Evolutionary conservation across 2,329 filamentous ascomycete genomes (phyloP).

Genomic region (Aspergillus clavatus): DNA sequence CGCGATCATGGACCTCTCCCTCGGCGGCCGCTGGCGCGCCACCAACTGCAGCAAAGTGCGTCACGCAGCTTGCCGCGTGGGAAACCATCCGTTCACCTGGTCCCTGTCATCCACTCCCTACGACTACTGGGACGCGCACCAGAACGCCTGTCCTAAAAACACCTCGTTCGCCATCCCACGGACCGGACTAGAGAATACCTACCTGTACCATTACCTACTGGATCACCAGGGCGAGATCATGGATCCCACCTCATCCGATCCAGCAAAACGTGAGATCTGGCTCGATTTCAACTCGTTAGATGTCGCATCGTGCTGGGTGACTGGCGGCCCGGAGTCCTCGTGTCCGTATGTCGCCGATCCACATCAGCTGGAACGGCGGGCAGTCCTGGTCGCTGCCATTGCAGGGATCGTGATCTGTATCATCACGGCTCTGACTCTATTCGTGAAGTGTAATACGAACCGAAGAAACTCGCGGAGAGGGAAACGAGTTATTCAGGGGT

Average conservation of each 20-base stretch:
- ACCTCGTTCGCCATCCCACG: slow-evolving; percentile 55
- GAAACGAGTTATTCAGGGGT: slow-evolving; percentile 50
- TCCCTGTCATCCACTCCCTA: slow-evolving; percentile 42
- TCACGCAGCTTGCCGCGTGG: slow-evolving; percentile 54
- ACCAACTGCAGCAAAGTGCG: slow-evolving; percentile 51
- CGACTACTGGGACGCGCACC: slow-evolving; percentile 42
- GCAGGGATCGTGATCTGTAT: slow-evolving; percentile 60
- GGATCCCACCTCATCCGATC: slow-evolving; percentile 23
- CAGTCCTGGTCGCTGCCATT: slow-evolving; percentile 57
- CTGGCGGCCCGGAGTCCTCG: slow-evolving; percentile 49
- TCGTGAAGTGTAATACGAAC: slow-evolving; percentile 62
- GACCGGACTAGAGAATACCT: slow-evolving; percentile 59
- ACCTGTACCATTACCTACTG: slow-evolving; percentile 46
- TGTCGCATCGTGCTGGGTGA: slow-evolving; percentile 56
- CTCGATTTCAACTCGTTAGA: slow-evolving; percentile 59
- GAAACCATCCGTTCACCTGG: slow-evolving; percentile 55
- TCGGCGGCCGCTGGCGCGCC: slow-evolving; percentile 54
- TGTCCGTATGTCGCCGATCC: slow-evolving; percentile 54
- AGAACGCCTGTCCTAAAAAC: slow-evolving; percentile 45
- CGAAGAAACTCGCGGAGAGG: slow-evolving; percentile 49
- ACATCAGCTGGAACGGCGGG: slow-evolving; percentile 41
- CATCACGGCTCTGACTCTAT: slow-evolving; percentile 56
- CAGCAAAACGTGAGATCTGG: slow-evolving; percentile 43
- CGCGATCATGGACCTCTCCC: slow-evolving; percentile 48
- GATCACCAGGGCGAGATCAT: slow-evolving; percentile 25